These are phyloP conservation scores for Arabis alpina DNA, from an alignment of 345 rosid genomes.

Conservation along the genomic window DNA sequence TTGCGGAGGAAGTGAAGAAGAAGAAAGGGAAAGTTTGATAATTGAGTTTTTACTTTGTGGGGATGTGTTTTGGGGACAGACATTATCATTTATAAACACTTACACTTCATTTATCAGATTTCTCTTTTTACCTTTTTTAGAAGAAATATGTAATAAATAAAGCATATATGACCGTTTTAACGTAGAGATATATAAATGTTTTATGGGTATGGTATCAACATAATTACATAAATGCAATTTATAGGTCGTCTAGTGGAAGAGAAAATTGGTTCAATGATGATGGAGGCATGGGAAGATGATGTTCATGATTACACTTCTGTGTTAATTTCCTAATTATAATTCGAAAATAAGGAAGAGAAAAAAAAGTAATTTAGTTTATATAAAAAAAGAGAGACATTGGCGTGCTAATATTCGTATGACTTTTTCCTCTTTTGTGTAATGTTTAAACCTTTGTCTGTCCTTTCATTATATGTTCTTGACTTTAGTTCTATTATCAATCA, in stretches of 20 bases:
- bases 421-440: slow-evolving; percentile 35
- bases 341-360: background rate
- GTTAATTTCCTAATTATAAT: slow-evolving; percentile 1
- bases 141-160: slow-evolving; percentile 13
- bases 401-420: slow-evolving; percentile 41
- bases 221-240: slow-evolving; percentile 20
- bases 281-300: slow-evolving; percentile 42
- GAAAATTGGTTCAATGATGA: slow-evolving; percentile 42
- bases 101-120: slow-evolving; percentile 23
- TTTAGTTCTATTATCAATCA: slow-evolving; percentile 25
- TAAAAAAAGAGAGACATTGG: slow-evolving; percentile 29
- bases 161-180: slow-evolving; percentile 38
- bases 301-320: slow-evolving; percentile 37
- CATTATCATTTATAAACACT: slow-evolving; percentile 33
- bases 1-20: slow-evolving; percentile 33
- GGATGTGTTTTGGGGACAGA: slow-evolving; percentile 28
- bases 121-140: slow-evolving; percentile 32
- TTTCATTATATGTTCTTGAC: slow-evolving; percentile 38
- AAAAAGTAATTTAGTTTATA: slow-evolving; percentile 1
- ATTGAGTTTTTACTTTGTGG: slow-evolving; percentile 28
- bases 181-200: slow-evolving; percentile 8
- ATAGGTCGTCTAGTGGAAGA: slow-evolving; percentile 31
- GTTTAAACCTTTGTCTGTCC: slow-evolving; percentile 34
- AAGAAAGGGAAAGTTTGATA: slow-evolving; percentile 8
- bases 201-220: slow-evolving; percentile 4